Base-by-base conservation (phyloP, 495 filamentous ascomycete genomes). In the Melanomma pulvis-pyrius region DNA sequence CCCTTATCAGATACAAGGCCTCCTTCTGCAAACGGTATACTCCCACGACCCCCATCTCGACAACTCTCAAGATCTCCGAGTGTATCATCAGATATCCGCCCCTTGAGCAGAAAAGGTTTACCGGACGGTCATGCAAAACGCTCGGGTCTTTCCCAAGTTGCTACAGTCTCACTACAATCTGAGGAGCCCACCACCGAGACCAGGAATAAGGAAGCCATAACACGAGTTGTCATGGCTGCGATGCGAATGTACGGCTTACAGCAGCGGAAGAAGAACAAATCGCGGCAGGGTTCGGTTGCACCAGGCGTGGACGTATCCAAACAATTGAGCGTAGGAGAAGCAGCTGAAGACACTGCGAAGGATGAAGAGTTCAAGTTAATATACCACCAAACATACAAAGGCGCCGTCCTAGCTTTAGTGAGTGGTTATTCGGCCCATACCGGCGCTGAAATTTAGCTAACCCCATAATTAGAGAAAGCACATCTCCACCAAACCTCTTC, bases 351-450 rank as follows among this genome's bases (percentile, higher is more conserved):
- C 0, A 59, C 58, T 0, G 68, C 73, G 0, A 81, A 84, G 29
- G 82, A 83, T 48, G 85, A 87, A 67, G 85, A 87, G 51, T 89
- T 86, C 73, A 89, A 88, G 71, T 69, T 81, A 9, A 82, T 88
- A 74, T 89, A 89, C 57, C 86, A 89, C 65, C 85, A 86, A 51
- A 85, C 84, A 0, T 88, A 82, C 65, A 87, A 86, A 62, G 82
- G 84, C 21, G 81, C 84, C 0, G 81, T 79, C 22, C 86, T 88
- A 70, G 82, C 85, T 5, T 79, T 88, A 26, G 73, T 74, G 46
- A 69, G 68, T 66, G 4, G 15, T 21, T 3, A 25, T 26, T 15
- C 17, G 21, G 25, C 28, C 8, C 8, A n/a, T 26, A n/a, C n/a
- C n/a, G n/a, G n/a, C n/a, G n/a, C n/a, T n/a, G n/a, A 6, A 13